Evolutionary conservation across 148 eudicot genomes (phyloP), one percentile per base, ranked within the genome.

Genomic region (Dianthus caryophyllus): DNA sequence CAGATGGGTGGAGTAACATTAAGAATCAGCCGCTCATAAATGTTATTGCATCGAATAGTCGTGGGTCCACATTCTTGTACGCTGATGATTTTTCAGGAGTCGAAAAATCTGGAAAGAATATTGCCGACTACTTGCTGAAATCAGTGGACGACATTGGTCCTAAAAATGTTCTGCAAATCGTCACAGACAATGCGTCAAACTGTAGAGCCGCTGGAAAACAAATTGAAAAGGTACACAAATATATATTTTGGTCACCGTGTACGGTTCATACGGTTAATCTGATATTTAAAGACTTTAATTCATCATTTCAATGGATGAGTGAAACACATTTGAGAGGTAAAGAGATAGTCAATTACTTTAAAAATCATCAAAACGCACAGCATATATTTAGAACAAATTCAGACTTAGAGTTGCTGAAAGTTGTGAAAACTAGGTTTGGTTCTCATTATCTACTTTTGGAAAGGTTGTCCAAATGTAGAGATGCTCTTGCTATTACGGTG

Each of bases 391-490:
- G 57, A 53, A 20, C 44, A 10, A 25, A 51, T 17, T 70, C 61
- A 5, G 63, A 52, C 7, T 18, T 74, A n/a, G 64, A 74, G n/a
- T 13, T 78, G 2, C 41, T 75, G 4, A 61, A 71, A 33, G 82
- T 79, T 0, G 78, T 69, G 2, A 74, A 71, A n/a, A 78, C 73
- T 3, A 46, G 77, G 24, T 79, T 79, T 63, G 71, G 67, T 0
- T 75, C 75, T 0, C 73, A 74, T 48, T 71, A 61, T n/a, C 33
- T 71, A 0, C 4, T 70, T 12, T 62, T 75, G 14, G 62, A 71
- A 20, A 41, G 68, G 30, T n/a, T 70, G 12, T 8, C 44, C 1
- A 38, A 55, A 11, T 73, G 68, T 73, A 44, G 60, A n/a, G 71
- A 66, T 29, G 73, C 73, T 0, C 38, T 70, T 4, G 67, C 51